A percentile compares a stretch with the other conserved stretches of the same genome.
Conservation (phyloP, 495 filamentous ascomycete genomes). For the Sphaerosporella brunnea region DNA sequence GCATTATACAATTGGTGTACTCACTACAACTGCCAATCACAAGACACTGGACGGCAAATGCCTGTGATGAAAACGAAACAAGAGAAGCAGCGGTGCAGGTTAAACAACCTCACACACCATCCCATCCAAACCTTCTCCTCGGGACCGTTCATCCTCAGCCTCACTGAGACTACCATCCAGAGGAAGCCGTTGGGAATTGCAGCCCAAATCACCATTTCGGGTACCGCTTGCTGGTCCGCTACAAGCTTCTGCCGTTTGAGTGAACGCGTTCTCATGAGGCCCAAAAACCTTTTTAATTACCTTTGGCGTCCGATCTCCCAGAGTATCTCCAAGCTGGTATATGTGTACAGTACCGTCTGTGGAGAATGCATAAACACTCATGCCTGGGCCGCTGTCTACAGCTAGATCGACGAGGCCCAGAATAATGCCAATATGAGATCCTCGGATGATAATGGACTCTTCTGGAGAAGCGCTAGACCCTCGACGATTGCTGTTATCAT, state of each 20-base stretch:
- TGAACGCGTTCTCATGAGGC: not conserved
- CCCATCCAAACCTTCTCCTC: not conserved
- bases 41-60: too few relatives aligned
- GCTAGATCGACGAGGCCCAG: slow-evolving; percentile 28
- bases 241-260: not conserved
- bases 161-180: not conserved
- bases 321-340: slow-evolving; percentile 24
- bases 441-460: slow-evolving; percentile 27
- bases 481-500: not conserved
- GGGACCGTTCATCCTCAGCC: not conserved
- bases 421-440: slow-evolving; percentile 28
- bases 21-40: too few relatives aligned
- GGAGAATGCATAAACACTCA: slow-evolving; percentile 31
- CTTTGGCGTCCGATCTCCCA: not conserved
- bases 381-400: slow-evolving; percentile 26
- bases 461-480: not conserved
- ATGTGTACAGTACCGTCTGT: slow-evolving; percentile 23
- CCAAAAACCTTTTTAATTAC: not conserved
- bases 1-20: too few relatives aligned
- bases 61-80: too few relatives aligned
- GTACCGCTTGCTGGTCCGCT: not conserved
- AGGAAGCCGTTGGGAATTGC: not conserved
- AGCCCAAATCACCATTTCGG: not conserved
- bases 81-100: too few relatives aligned
- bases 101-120: not conserved